A percentile compares a stretch with the other conserved stretches of the same genome.
phyloP scores from a whole-genome alignment of 1,284 basidiomycete genomes.

The Rugosomyces carneus region DNA sequence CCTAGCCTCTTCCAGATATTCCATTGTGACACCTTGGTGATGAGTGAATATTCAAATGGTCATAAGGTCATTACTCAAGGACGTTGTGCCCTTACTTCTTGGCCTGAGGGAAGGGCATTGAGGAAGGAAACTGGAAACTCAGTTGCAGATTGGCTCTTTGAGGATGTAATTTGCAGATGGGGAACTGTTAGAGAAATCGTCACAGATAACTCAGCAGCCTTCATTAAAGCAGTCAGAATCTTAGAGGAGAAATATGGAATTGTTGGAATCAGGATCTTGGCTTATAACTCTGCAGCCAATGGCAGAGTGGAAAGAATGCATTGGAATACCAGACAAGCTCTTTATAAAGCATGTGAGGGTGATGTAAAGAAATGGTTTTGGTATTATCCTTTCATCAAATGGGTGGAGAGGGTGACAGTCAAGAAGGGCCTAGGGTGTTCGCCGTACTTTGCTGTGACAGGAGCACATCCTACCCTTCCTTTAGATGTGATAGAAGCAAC shows the following conservation, averaged over 20 bases:
- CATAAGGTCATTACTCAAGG: conserved; percentile 19
- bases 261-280: conserved; percentile 34
- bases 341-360: conserved; percentile 31
- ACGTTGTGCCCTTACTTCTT: conserved; percentile 11
- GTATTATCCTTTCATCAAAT: conserved; percentile 27
- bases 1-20: conserved; percentile 1
- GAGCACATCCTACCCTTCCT: conserved; percentile 32
- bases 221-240: conserved; percentile 26
- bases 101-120: conserved; percentile 19
- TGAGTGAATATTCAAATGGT: conserved; percentile 15
- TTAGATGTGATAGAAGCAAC: conserved; percentile 36
- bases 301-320: conserved; percentile 33
- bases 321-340: conserved; percentile 27
- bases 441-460: conserved; percentile 32
- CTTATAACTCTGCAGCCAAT: conserved; percentile 40
- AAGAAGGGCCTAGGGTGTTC: conserved; percentile 24
- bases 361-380: conserved; percentile 27
- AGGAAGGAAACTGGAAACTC: conserved; percentile 17
- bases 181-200: conserved; percentile 25
- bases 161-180: conserved; percentile 30
- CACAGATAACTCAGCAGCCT: conserved; percentile 30
- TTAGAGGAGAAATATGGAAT: conserved; percentile 30
- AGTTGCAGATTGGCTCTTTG: conserved; percentile 24
- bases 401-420: conserved; percentile 34
- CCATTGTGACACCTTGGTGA: conserved; percentile 14